A percentile compares a stretch with the other conserved stretches of the same genome.
Conservation (phyloP, 306 rosid genomes). For the Lupinus albus region DNA sequence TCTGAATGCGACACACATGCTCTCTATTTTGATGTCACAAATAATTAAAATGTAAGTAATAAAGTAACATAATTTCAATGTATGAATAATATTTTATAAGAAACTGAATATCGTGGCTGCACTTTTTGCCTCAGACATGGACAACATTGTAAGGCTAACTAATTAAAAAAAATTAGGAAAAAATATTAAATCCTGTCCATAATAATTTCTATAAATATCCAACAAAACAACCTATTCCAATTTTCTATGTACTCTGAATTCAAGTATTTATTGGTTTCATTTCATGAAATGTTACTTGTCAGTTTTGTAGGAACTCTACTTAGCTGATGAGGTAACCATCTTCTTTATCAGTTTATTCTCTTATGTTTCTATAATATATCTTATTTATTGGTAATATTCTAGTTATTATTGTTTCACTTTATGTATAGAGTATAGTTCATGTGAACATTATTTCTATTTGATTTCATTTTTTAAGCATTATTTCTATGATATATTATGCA, state of each 20-base stretch:
- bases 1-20: slow-evolving; percentile 22
- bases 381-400: slow-evolving; percentile 19
- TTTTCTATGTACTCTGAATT: neutral
- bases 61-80: neutral
- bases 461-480: neutral
- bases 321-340: slow-evolving; percentile 31
- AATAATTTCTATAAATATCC: slow-evolving; percentile 48
- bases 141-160: slow-evolving; percentile 16
- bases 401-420: neutral
- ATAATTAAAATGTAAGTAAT: neutral
- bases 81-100: neutral
- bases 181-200: slow-evolving; percentile 30
- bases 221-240: neutral
- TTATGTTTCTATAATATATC: neutral
- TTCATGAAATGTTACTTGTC: slow-evolving; percentile 28
- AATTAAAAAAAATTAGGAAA: slow-evolving; percentile 2
- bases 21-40: neutral
- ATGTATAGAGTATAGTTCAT: too few species aligned
- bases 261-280: slow-evolving; percentile 11
- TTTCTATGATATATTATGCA: neutral
- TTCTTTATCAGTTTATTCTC: slow-evolving; percentile 18
- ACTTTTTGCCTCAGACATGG: slow-evolving; percentile 60
- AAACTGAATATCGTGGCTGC: slow-evolving; percentile 50
- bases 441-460: too few species aligned
- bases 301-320: slow-evolving; percentile 31